Base-by-base conservation (phyloP, 805 yeast species). In the Metschnikowia kofuensis region DNA sequence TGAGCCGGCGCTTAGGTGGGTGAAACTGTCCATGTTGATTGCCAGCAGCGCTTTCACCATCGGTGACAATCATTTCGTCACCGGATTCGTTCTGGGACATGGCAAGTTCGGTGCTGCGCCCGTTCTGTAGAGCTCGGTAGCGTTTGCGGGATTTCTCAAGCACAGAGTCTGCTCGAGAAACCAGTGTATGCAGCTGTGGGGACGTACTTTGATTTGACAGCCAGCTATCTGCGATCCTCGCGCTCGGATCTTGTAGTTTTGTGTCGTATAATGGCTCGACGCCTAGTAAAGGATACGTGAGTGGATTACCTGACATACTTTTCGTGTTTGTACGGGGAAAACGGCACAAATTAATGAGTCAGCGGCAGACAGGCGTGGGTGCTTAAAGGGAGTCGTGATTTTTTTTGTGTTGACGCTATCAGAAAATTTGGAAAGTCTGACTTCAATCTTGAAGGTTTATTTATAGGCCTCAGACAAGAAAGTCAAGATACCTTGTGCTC, bases 1-100 rank as follows among this genome's bases (percentile, higher is more conserved):
- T 70, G 27, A 70, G 44, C 48, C 77, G 63, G 46, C 75, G 60
- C 43, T 72, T 72, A 2, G 76, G 69, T 4, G 74, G 75, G 26
- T 37, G 48, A 10, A 37, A 38, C 49, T 70, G 74, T 5, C 3
- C 15, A 30, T 41, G 44, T 7, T 34, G 44, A 9, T 53, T 55
- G 49, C 40, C 58, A 57, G 38, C 63, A 46, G 35, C 46, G 34
- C 6, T 39, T 38, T 71, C 75, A 9, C 64, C 57, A 51, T 71
- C 76, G 7, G 70, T 62, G 32, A 68, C 56, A 34, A 62, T 48
- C 70, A 69, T 63, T 29, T 69, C 74, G 48, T 70, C 74, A 40
- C 64, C 58, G 5, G 66, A 56, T 29, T 63, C 69, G 35, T 48
- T 44, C 34, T 42, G 55, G 26, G 38, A 38, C 41, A 21, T 44